Conservation (phyloP, 2,329 filamentous ascomycete genomes). For the Trichoderma citrinoviride region DNA sequence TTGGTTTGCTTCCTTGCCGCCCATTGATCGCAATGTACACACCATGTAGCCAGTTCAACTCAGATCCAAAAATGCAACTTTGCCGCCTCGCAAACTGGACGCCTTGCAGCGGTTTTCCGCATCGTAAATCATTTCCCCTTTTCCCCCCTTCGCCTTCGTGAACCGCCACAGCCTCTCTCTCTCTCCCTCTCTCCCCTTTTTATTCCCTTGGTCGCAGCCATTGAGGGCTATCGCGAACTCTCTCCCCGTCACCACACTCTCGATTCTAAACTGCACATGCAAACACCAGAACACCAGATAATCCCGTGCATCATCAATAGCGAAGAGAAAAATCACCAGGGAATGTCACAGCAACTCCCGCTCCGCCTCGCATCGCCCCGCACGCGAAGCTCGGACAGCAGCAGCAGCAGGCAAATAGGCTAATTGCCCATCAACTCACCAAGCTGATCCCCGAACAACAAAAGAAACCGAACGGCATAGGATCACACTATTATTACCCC, state of each 20-base stretch:
- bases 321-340: neutral
- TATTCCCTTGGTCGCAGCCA: too few species aligned
- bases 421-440: too few species aligned
- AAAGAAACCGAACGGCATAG: too few species aligned
- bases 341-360: conserved; percentile 8
- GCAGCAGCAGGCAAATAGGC: conserved; percentile 3
- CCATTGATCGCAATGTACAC: too few species aligned
- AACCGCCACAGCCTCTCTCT: neutral
- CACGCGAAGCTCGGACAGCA: neutral
- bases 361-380: conserved; percentile 12
- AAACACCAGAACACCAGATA: too few species aligned
- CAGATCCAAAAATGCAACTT: too few species aligned
- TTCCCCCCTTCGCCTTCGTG: neutral
- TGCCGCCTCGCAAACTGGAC: neutral
- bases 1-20: neutral
- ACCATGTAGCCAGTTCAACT: neutral
- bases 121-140: conserved; percentile 13
- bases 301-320: too few species aligned
- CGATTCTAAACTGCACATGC: neutral
- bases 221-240: neutral
- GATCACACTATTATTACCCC: too few species aligned
- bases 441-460: too few species aligned
- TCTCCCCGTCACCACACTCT: neutral
- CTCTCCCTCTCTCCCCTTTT: neutral
- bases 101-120: neutral